These are phyloP conservation scores for Annulohypoxylon truncatum DNA, from an alignment of 2,329 filamentous ascomycete genomes.

Conservation along the genomic window DNA sequence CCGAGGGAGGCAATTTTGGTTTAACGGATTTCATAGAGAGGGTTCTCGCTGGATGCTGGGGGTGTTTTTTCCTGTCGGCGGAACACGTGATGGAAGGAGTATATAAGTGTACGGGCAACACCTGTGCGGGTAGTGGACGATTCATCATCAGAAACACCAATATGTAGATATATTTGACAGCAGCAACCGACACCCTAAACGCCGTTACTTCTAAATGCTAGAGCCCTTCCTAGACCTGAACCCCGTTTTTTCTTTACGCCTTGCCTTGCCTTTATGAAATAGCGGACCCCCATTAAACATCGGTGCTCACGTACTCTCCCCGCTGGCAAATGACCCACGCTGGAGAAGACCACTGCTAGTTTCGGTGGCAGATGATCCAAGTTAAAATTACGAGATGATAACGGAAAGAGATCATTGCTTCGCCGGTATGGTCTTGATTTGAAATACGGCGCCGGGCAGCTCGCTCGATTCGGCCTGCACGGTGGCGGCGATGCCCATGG, in stretches of 20 bases:
- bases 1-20: conserved; percentile 14
- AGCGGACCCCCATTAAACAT: neutral
- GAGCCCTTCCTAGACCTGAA: neutral
- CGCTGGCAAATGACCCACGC: neutral
- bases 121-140: neutral
- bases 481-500: conserved; percentile 87
- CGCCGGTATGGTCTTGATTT: conserved; percentile 85
- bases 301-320: neutral
- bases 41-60: neutral
- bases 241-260: conserved; percentile 19
- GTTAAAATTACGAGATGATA: neutral
- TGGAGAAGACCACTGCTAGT: neutral
- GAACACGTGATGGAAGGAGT: conserved; percentile 9
- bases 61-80: conserved; percentile 1
- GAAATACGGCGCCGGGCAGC: conserved; percentile 89
- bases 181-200: conserved; percentile 27
- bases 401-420: conserved; percentile 60
- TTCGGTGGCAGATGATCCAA: neutral
- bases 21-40: conserved; percentile 8
- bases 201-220: conserved; percentile 35
- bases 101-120: conserved; percentile 7
- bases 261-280: conserved; percentile 5
- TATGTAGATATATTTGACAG: conserved; percentile 31
- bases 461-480: conserved; percentile 92
- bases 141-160: conserved; percentile 5